phyloP scores from a whole-genome alignment of 2,329 filamentous ascomycete species.

The Ascochyta rabiei region DNA sequence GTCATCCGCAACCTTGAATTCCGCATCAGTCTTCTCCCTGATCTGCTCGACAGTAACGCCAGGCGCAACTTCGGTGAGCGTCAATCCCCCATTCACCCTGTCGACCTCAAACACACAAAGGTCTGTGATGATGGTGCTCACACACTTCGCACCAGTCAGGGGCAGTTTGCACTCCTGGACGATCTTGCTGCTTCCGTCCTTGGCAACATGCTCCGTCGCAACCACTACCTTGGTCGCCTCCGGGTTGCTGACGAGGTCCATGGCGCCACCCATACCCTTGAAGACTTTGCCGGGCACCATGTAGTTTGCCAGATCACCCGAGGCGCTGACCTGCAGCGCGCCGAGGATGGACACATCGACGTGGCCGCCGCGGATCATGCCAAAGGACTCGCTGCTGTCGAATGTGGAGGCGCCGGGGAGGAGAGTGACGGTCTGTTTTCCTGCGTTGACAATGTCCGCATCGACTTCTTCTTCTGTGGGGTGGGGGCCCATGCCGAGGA shows the following conservation, averaged over 20 bases:
- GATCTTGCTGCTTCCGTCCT: slow-evolving; percentile 91
- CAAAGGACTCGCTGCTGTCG: slow-evolving; percentile 86
- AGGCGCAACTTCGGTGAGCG: slow-evolving; percentile 80
- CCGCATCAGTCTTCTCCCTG: slow-evolving; percentile 82
- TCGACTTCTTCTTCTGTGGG: slow-evolving; percentile 72
- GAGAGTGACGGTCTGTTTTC: slow-evolving; percentile 90
- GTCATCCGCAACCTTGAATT: slow-evolving; percentile 77
- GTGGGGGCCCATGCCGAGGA: slow-evolving; percentile 54
- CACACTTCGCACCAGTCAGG: slow-evolving; percentile 46
- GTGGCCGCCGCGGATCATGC: slow-evolving; percentile 87
- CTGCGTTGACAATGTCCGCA: slow-evolving; percentile 87
- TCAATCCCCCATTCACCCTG: slow-evolving; percentile 66
- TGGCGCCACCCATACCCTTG: slow-evolving; percentile 90
- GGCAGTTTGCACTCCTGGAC: slow-evolving; percentile 65
- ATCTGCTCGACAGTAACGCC: slow-evolving; percentile 88
- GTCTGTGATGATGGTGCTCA: slow-evolving; percentile 50
- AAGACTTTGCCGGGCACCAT: slow-evolving; percentile 86
- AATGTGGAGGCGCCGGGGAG: slow-evolving; percentile 80
- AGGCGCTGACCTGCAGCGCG: slow-evolving; percentile 84
- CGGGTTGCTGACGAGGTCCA: slow-evolving; percentile 89
- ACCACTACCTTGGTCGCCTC: slow-evolving; percentile 85
- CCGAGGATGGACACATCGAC: slow-evolving; percentile 89
- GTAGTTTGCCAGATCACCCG: slow-evolving; percentile 86
- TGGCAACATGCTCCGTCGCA: slow-evolving; percentile 92
- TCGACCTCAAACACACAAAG: slow-evolving; percentile 68